These are phyloP conservation scores for Xylaria polymorpha DNA, from an alignment of 2,329 filamentous ascomycete species.

Conservation along the genomic window DNA sequence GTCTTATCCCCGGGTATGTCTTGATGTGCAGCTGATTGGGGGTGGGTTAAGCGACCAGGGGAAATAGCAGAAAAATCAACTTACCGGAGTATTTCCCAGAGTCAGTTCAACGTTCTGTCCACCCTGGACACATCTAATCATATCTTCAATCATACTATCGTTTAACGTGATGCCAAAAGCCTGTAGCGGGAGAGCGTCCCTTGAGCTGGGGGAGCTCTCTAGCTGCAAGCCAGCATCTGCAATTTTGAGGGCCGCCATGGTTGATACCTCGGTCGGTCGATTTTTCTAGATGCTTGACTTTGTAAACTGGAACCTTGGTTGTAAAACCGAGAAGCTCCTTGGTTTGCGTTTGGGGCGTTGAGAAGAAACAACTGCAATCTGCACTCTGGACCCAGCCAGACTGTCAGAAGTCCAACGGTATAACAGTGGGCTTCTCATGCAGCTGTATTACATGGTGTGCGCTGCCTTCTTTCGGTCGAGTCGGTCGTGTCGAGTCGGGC, in stretches of 20 bases:
- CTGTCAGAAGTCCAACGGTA: constrained; percentile 50
- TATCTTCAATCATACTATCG: constrained; percentile 68
- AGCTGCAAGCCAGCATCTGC: constrained; percentile 68
- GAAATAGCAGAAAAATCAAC: constrained; percentile 49
- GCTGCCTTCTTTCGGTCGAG: constrained; percentile 31
- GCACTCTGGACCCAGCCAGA: constrained; percentile 50
- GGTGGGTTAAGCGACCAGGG: constrained; percentile 30
- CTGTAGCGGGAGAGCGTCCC: constrained; percentile 61
- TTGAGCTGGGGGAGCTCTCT: constrained; percentile 61
- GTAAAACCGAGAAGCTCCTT: constrained; percentile 18
- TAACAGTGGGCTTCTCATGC: constrained; percentile 49
- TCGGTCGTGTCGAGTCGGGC: constrained; percentile 23
- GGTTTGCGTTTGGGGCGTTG: constrained; percentile 33
- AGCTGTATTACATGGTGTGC: constrained; percentile 49
- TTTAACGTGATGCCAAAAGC: constrained; percentile 69
- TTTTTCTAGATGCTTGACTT: constrained; percentile 25
- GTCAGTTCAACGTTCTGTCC: constrained; percentile 68
- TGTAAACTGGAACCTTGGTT: constrained; percentile 14
- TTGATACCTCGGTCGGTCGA: constrained; percentile 41
- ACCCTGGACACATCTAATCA: constrained; percentile 70
- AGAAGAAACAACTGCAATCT: constrained; percentile 45
- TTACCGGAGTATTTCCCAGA: constrained; percentile 69
- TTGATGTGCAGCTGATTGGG: constrained; percentile 35
- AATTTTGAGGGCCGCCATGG: constrained; percentile 66
- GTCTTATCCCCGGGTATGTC: neutral